phyloP scores from a whole-genome alignment of 2,329 filamentous ascomycete genomes.

The Alternaria viburni region DNA sequence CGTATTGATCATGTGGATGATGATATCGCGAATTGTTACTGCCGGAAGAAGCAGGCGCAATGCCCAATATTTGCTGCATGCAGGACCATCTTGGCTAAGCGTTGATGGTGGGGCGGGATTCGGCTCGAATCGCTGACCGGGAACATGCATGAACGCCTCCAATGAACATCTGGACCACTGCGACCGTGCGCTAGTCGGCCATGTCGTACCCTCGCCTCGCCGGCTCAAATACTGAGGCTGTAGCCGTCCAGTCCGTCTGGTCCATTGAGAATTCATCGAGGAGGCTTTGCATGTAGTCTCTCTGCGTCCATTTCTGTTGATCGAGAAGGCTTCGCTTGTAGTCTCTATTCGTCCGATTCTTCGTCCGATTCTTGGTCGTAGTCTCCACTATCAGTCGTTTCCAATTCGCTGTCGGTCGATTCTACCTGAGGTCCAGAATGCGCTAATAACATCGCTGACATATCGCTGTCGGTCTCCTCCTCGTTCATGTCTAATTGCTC shows the following conservation, averaged over 20 bases:
- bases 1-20: neutral
- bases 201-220: neutral
- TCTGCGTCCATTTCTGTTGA: neutral
- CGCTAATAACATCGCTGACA: neutral
- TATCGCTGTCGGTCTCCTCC: neutral
- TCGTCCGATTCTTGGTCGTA: neutral
- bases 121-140: neutral
- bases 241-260: neutral
- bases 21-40: neutral
- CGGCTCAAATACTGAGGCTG: neutral
- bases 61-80: constrained; percentile 2
- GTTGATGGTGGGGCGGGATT: neutral
- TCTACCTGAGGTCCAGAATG: too few species aligned
- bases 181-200: neutral
- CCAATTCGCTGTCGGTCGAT: neutral
- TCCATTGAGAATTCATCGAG: neutral
- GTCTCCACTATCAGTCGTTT: neutral
- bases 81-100: neutral
- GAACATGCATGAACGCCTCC: neutral
- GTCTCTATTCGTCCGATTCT: neutral
- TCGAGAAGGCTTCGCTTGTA: neutral
- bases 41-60: neutral
- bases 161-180: neutral
- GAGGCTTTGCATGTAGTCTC: neutral
- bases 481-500: neutral